Base-by-base conservation (phyloP, 306 rosid species). In the Coriaria nepalensis region DNA sequence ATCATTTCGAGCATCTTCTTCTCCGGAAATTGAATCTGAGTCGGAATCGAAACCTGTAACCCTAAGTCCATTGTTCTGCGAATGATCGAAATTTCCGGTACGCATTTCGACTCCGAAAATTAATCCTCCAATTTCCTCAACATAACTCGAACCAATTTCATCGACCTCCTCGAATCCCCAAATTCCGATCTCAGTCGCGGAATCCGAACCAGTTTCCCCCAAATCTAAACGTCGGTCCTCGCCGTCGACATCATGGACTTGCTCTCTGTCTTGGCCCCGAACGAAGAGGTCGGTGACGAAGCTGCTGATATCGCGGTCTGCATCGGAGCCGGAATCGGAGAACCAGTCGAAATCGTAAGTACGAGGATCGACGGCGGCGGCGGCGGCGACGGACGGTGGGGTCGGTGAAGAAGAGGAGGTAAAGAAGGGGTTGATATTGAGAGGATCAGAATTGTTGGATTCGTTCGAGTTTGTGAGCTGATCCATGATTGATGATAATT, bases 241-340 rank as follows among this genome's bases (percentile, higher is more conserved):
- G 34, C 56, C 43, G 5, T 60, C 55, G 36, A 47, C 37, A 12
- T 10, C 10, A 44, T 33, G 56, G 5, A 50, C 47, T 9, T 32
- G 60, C 40, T 68, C 59, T 33, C 71, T 49, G 15, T 53, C 53
- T 46, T 62, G 64, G 20, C 61, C 59, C 41, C 41, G 41, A 34
- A 72, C 81, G 55, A 80, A 80, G 38, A 83, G 94, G 58, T 87
- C 81, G 46, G 94, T 80, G 61, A 83, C 81, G 60, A 87, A 80
- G 64, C 79, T 70, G 63, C 76, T 72, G 47, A 63, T 72, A 60
- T 68, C 75, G 9, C 56, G 69, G 45, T 68, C 75, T 9, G 96
- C 78, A 53, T 69, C 79, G 32, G 84, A 68, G 11, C 58, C 95
- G n/a, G 73, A 48, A 32, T 74, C 79, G 9, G 77, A 79, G 37